Percentiles rank a stretch among this genome's conserved stretches.
These are phyloP conservation scores for Xylaria castorea DNA, from an alignment of 495 filamentous ascomycete genomes.

Conservation along the genomic window DNA sequence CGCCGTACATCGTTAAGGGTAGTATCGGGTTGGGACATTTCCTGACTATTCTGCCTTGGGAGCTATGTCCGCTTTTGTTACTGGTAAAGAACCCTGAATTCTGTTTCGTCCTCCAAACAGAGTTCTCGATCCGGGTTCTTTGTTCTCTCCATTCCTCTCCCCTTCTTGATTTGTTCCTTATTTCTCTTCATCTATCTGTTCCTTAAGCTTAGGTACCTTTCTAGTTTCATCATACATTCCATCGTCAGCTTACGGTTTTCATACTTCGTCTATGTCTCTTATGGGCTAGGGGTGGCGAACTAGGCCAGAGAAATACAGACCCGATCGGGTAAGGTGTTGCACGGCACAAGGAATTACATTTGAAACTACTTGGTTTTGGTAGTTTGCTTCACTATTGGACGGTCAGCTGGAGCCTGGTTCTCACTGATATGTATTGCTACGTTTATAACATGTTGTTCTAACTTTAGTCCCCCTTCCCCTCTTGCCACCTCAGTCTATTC, in stretches of 20 bases:
- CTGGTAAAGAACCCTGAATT: background rate
- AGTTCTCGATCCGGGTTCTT: background rate
- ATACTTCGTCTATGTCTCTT: background rate
- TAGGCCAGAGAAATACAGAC: background rate
- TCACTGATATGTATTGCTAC: background rate
- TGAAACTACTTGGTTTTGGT: background rate
- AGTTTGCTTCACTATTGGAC: background rate
- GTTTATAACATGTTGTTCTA: background rate
- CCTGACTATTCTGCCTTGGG: background rate
- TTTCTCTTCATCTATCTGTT: background rate
- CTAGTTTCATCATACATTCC: background rate
- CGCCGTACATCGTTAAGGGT: background rate
- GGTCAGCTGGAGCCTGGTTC: background rate
- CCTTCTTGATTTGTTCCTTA: background rate
- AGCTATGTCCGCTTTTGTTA: background rate
- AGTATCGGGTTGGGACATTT: background rate
- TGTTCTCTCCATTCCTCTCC: background rate
- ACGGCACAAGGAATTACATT: background rate
- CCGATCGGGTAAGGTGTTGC: background rate
- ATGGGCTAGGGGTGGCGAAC: background rate
- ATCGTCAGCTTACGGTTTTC: background rate
- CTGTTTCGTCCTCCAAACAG: background rate
- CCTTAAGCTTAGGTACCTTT: background rate
- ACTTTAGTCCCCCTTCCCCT: background rate
- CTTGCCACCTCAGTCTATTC: background rate